Conservation (phyloP, 2,329 filamentous ascomycete species). For the Colletotrichum sp. region DNA sequence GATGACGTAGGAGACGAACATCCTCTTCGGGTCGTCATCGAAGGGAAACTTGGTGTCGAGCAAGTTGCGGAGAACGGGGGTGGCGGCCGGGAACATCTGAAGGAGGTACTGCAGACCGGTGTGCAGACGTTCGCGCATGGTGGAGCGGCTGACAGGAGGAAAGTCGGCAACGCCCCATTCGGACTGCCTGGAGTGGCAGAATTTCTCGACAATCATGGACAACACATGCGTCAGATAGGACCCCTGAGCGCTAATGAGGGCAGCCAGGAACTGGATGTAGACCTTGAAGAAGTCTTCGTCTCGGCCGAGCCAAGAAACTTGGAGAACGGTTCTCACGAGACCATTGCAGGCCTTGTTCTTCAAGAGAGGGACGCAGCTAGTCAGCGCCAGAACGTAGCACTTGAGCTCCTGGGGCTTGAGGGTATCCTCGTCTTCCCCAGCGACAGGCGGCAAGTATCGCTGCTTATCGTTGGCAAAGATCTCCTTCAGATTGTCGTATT, state of each 20-base stretch:
- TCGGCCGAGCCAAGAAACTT: conserved; percentile 68
- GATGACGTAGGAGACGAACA: conserved; percentile 86
- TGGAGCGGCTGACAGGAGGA: conserved; percentile 64
- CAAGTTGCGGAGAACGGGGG: conserved; percentile 70
- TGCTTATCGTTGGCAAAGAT: conserved; percentile 58
- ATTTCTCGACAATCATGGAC: conserved; percentile 80
- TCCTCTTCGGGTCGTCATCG: conserved; percentile 74
- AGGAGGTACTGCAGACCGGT: conserved; percentile 77
- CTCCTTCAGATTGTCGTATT: conserved; percentile 66
- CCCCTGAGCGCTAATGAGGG: conserved; percentile 82
- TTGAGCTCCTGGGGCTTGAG: conserved; percentile 61
- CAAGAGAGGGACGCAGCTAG: conserved; percentile 64
- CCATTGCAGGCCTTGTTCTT: conserved; percentile 63
- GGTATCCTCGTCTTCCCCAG: conserved; percentile 49
- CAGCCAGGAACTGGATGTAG: conserved; percentile 71
- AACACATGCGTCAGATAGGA: conserved; percentile 78
- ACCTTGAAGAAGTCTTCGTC: conserved; percentile 70
- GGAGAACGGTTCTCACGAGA: conserved; percentile 63
- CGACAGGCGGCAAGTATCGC: conserved; percentile 41
- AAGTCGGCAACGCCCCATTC: conserved; percentile 56
- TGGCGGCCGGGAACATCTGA: conserved; percentile 80
- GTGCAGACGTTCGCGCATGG: conserved; percentile 78
- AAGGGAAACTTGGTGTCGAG: conserved; percentile 76
- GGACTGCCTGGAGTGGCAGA: conserved; percentile 59
- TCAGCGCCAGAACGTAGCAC: conserved; percentile 67